phyloP scores from a whole-genome alignment of 257 asterid genomes.

The Plantago major region DNA sequence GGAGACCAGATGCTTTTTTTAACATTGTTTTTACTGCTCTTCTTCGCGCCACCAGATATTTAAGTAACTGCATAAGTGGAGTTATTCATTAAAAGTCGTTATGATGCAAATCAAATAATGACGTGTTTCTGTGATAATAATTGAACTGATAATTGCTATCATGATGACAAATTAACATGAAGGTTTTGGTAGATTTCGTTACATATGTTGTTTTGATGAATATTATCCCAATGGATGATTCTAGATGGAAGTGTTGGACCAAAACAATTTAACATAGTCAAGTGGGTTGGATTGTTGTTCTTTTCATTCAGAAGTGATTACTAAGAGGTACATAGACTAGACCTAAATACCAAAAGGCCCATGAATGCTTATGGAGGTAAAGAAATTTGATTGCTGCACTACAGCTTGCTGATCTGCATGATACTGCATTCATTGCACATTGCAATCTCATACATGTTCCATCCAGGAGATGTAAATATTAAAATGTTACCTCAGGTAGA shows the following conservation, averaged over 20 bases:
- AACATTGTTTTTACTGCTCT: constrained; percentile 68
- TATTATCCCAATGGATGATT: not conserved
- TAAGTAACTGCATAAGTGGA: constrained; percentile 56
- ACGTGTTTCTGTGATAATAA: constrained; percentile 7
- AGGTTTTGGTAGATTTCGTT: not conserved
- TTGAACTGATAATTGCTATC: not conserved
- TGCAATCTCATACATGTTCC: constrained; percentile 2
- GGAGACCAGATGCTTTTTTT: constrained; percentile 79
- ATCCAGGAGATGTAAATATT: constrained; percentile 8
- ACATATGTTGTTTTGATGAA: not conserved
- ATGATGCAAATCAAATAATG: constrained; percentile 4
- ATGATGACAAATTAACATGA: not conserved
- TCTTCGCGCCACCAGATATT: constrained; percentile 86
- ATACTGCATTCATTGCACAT: not conserved
- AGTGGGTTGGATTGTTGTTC: no score
- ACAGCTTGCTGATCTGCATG: not conserved
- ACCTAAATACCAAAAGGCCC: no score
- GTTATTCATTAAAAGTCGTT: constrained; percentile 14
- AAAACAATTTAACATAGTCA: not conserved
- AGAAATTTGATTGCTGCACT: not conserved
- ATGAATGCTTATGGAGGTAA: no score
- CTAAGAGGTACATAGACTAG: no score
- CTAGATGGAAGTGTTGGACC: not conserved
- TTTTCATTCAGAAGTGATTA: no score
- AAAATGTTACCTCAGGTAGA: constrained; percentile 74